Conservation (phyloP, 2,329 filamentous ascomycete genomes). For the Fusarium avenaceum region DNA sequence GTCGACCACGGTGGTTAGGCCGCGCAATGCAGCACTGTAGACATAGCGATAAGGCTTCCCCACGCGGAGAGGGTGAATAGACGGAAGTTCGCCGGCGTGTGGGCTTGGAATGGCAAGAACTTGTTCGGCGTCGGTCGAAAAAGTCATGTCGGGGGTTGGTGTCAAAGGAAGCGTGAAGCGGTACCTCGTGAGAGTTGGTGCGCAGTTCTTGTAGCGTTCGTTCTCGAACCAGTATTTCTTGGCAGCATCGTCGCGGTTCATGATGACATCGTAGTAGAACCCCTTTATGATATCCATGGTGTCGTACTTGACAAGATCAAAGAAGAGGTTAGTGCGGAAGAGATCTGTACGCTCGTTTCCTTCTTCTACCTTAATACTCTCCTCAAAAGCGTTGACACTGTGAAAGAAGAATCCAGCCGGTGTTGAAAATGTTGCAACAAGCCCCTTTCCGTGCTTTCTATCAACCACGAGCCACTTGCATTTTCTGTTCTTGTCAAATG, state of each 20-base stretch:
- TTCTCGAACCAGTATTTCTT: constrained; percentile 60
- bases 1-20: constrained; percentile 72
- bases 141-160: constrained; percentile 31
- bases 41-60: constrained; percentile 70
- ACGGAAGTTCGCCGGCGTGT: constrained; percentile 73
- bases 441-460: constrained; percentile 69
- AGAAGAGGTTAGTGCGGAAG: constrained; percentile 67
- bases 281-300: constrained; percentile 74
- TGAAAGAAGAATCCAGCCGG: constrained; percentile 84
- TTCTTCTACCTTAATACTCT: constrained; percentile 57
- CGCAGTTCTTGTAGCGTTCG: constrained; percentile 54
- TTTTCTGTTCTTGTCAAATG: constrained; percentile 68
- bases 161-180: constrained; percentile 55
- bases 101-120: constrained; percentile 64
- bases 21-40: constrained; percentile 69
- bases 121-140: constrained; percentile 49
- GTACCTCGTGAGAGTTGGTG: constrained; percentile 60
- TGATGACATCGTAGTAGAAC: constrained; percentile 78
- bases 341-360: constrained; percentile 60
- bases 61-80: constrained; percentile 70
- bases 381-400: constrained; percentile 81
- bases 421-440: constrained; percentile 77
- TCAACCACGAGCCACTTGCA: constrained; percentile 83
- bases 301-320: constrained; percentile 75
- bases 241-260: constrained; percentile 64